A percentile compares a stretch with the other conserved stretches of the same genome.
Conservation (phyloP, 2,329 filamentous ascomycete genomes). For the Pseudocercospora musae region DNA sequence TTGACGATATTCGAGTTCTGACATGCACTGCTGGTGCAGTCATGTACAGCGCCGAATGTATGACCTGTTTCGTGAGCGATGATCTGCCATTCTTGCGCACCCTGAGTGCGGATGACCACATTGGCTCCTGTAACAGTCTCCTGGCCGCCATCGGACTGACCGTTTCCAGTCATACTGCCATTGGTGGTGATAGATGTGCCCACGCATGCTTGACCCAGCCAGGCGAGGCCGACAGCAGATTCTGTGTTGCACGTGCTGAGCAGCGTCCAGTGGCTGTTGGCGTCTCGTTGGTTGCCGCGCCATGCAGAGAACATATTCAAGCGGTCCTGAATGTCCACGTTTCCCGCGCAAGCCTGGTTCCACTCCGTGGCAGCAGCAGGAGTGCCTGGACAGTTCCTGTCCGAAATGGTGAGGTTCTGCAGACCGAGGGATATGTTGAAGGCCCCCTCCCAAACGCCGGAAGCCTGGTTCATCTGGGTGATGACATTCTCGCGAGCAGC, state of each 20-base stretch:
- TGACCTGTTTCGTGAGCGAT: conserved; percentile 93
- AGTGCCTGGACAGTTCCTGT: conserved; percentile 69
- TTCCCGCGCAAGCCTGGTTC: conserved; percentile 71
- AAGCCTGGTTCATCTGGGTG: conserved; percentile 78
- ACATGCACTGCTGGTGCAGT: conserved; percentile 73
- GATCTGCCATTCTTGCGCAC: conserved; percentile 82
- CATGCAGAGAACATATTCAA: conserved; percentile 85
- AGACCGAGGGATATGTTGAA: conserved; percentile 96
- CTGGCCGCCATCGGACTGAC: conserved; percentile 42
- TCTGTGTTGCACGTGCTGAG: conserved; percentile 78
- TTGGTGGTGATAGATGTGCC: conserved; percentile 49
- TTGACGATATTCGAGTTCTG: conserved; percentile 56
- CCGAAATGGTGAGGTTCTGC: conserved; percentile 76
- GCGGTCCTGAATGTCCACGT: conserved; percentile 66
- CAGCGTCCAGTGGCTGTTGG: conserved; percentile 90
- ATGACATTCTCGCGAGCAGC: conserved; percentile 75
- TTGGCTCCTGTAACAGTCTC: conserved; percentile 83
- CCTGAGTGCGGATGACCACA: conserved; percentile 72
- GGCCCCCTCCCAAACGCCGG: conserved; percentile 78
- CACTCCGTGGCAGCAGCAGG: conserved; percentile 68
- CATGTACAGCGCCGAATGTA: conserved; percentile 93
- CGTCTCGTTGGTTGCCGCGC: conserved; percentile 74
- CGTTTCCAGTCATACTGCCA: conserved; percentile 38
- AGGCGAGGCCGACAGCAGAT: conserved; percentile 84
- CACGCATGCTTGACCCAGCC: conserved; percentile 84